A percentile compares a stretch with the other conserved stretches of the same genome.
Evolutionary conservation across 257 asterid genomes (phyloP).

Genomic region (Capsicum rhomboideum): DNA sequence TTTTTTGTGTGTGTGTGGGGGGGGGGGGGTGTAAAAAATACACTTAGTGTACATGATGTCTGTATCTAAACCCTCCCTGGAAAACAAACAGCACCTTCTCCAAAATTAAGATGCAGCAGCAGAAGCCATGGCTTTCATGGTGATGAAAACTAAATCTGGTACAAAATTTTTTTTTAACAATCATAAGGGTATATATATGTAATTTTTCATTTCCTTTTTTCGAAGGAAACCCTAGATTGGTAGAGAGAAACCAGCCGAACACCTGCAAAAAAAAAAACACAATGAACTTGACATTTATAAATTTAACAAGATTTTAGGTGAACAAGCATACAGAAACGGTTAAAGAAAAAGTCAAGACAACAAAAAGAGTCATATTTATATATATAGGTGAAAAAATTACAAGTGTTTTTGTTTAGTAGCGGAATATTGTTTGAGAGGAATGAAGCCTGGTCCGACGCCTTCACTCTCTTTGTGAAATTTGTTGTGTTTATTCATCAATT

Average conservation of each 20-base stretch:
- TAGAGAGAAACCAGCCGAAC: neutral
- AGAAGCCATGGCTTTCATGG: neutral
- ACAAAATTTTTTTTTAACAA: neutral
- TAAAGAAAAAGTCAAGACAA: no score
- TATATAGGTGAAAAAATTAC: neutral
- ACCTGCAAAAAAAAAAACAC: neutral
- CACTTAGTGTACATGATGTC: neutral
- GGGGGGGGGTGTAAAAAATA: no score
- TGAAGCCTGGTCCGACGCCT: slow-evolving; percentile 20
- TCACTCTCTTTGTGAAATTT: neutral
- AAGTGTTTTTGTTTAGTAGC: neutral
- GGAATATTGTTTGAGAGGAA: slow-evolving; percentile 24
- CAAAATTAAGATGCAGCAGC: neutral
- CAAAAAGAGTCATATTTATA: neutral
- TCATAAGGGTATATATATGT: neutral
- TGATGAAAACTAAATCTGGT: neutral
- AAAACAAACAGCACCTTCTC: neutral
- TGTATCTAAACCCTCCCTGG: neutral
- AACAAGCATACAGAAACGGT: neutral
- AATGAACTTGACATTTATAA: neutral
- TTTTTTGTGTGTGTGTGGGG: no score
- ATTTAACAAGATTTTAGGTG: neutral
- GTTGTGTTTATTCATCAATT: neutral
- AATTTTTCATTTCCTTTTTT: neutral
- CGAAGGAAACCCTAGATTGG: neutral